These are phyloP conservation scores for Diutina mesorugosa DNA, from an alignment of 1,139 yeast genomes.

Conservation along the genomic window DNA sequence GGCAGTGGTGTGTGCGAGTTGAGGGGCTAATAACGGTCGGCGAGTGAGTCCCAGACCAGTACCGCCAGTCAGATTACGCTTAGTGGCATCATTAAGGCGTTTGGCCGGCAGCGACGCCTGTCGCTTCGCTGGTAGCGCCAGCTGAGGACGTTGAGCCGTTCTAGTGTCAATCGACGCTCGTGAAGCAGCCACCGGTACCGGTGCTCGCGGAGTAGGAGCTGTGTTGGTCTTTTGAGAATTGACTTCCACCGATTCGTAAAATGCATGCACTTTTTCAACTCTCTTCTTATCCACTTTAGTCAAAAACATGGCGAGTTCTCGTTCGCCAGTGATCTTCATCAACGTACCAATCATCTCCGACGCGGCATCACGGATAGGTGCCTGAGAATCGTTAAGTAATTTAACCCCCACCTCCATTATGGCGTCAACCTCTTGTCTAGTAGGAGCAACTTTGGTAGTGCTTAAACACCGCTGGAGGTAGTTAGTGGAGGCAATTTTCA, in stretches of 20 bases:
- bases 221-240: conserved; percentile 15
- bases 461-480: conserved; percentile 56
- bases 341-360: conserved; percentile 72
- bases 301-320: conserved; percentile 46
- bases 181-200: not conserved
- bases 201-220: not conserved
- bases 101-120: conserved; percentile 58
- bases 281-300: conserved; percentile 68
- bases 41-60: not conserved
- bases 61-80: not conserved
- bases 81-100: conserved; percentile 17
- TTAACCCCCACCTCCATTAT: conserved; percentile 47
- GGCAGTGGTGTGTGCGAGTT: not conserved
- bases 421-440: conserved; percentile 36
- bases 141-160: not conserved
- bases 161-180: not conserved
- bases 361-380: conserved; percentile 70
- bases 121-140: conserved; percentile 22
- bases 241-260: conserved; percentile 44
- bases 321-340: conserved; percentile 70
- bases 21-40: not conserved
- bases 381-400: conserved; percentile 69
- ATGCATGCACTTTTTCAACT: conserved; percentile 52
- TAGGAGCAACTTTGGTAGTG: conserved; percentile 37
- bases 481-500: conserved; percentile 56